Evolutionary conservation across 495 filamentous ascomycete species (phyloP), one percentile per base, ranked within the genome.

Genomic region (Penicillium herquei): DNA sequence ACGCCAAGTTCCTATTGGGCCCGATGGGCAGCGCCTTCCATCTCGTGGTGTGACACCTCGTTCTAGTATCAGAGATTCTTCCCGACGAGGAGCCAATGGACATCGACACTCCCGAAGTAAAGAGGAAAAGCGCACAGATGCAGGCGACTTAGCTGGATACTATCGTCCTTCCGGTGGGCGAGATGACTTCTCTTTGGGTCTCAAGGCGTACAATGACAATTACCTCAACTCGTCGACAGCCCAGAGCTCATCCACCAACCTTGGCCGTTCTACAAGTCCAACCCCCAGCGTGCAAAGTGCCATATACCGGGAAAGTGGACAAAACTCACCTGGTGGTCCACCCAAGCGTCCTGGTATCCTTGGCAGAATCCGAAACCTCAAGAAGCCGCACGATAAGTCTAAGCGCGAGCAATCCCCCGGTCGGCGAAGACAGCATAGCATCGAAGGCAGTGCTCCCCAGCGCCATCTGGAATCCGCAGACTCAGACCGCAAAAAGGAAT

Each of bases 91-190:
- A 50, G 77, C 87, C 35, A 89, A 91, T 62, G 86, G 89, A 39
- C 92, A 95, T 61, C 71, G 84, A 26, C 82, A 85, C 66, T 82
- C 81, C 51, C 74, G 82, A 55, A 87, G 83, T 67, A 91, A 86
- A 70, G 90, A 95, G 56, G 90, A 93, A 54, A 74, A 71, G 62
- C 81, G 63, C 73, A 85, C 68, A 7, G 66, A 67, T 42, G 75
- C 74, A 37, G 75, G 74, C 39, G 71, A 80, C 52, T 59, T 73
- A n/a, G 72, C 74, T 43, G 74, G 71, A 17, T 75, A 75, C 49
- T 71, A 64, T 40, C 79, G 87, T 43, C 89, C 90, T 6, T 73
- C 81, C 7, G 78, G 82, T 21, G 88, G 84, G 57, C 80, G 85
- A 51, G 89, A 94, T 63, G 89, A 93, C 56, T 85, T 88, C 10